Evolutionary conservation across 805 yeast species (phyloP).

Genomic region (Geotrichum ghanense): DNA sequence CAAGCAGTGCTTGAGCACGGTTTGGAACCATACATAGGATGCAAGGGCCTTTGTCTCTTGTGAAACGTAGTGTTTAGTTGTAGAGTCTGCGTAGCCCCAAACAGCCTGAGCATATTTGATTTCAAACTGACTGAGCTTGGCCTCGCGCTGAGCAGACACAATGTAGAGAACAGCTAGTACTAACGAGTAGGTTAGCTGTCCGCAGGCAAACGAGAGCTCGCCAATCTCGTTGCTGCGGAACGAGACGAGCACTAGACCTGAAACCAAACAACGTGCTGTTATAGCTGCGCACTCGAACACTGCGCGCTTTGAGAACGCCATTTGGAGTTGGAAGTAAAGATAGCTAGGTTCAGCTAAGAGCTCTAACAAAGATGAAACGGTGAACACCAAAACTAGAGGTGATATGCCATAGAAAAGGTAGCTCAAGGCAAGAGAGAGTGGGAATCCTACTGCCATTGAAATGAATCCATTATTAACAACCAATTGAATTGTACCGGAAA

Average conservation of each 20-base stretch:
- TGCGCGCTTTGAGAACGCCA: constrained; percentile 60
- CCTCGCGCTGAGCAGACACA: constrained; percentile 2
- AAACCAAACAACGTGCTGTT: constrained; percentile 47
- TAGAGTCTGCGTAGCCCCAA: constrained; percentile 13
- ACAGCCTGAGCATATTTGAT: constrained; percentile 10
- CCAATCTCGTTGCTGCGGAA: constrained; percentile 6
- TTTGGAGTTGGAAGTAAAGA: constrained; percentile 56
- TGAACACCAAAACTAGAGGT: constrained; percentile 17
- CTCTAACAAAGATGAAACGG: constrained; percentile 45
- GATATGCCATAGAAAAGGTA: neutral
- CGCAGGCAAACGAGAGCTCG: constrained; percentile 5
- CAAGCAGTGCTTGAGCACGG: constrained; percentile 72
- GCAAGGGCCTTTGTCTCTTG: constrained; percentile 19
- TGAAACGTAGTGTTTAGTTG: constrained; percentile 17
- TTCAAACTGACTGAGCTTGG: neutral
- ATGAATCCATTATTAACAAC: constrained; percentile 57
- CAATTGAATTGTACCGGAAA: constrained; percentile 38
- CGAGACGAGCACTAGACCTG: constrained; percentile 4
- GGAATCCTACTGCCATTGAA: constrained; percentile 24
- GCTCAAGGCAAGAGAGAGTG: neutral
- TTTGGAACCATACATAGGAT: constrained; percentile 46
- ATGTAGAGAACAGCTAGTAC: constrained; percentile 24
- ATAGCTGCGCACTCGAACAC: constrained; percentile 61
- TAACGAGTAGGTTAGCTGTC: constrained; percentile 36
- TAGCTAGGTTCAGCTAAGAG: constrained; percentile 64